A percentile compares a stretch with the other conserved stretches of the same genome.
Evolutionary conservation across 129 eudicot genomes (phyloP).

Genomic region (Flaveria brownii): DNA sequence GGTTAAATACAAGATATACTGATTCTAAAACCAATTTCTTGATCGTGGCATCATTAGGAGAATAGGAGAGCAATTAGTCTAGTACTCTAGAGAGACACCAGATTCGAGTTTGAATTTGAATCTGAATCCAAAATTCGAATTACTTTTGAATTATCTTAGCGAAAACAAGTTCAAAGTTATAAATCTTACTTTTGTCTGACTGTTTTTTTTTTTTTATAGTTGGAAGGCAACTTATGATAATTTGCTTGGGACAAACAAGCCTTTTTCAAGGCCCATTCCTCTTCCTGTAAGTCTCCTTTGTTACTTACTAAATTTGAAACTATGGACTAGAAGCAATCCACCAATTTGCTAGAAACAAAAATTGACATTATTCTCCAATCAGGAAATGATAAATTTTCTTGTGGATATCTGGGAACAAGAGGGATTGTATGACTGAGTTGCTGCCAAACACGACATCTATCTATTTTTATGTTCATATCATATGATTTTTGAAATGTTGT

Average conservation of each 20-base stretch:
- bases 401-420: constrained; percentile 91
- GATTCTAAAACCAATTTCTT: background rate
- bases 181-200: background rate
- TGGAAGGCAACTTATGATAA: constrained; percentile 74
- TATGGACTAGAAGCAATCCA: background rate
- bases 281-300: constrained; percentile 60
- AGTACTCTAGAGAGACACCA: background rate
- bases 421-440: constrained; percentile 69
- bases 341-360: background rate
- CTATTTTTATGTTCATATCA: constrained; percentile 24
- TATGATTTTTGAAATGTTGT: constrained; percentile 10
- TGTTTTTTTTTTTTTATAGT: constrained; percentile 40
- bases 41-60: constrained; percentile 2
- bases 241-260: constrained; percentile 79
- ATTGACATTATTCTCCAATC: constrained; percentile 11
- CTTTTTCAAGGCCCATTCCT: constrained; percentile 67
- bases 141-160: background rate
- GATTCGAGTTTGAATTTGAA: background rate
- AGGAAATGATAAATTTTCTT: constrained; percentile 91
- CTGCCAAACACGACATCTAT: constrained; percentile 17
- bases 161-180: no score
- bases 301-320: background rate
- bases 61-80: constrained; percentile 1
- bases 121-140: background rate
- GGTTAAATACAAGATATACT: background rate